Evolutionary conservation across 2,329 filamentous ascomycete genomes (phyloP), one percentile per base, ranked within the genome.

Genomic region (Colletotrichum lindemuthianum): DNA sequence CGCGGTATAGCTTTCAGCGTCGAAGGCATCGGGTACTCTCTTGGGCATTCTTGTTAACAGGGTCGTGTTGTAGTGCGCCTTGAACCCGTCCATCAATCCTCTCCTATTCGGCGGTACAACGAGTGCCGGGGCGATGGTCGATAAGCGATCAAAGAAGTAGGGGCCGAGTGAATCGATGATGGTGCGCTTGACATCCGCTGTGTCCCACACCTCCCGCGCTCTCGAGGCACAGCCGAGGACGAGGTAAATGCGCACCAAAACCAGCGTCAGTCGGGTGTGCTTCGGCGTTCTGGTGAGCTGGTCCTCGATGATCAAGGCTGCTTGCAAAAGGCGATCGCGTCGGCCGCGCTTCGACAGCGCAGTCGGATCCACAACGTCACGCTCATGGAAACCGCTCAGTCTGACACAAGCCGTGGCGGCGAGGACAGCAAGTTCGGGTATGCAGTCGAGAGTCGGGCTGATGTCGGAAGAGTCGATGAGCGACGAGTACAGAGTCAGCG

Each of bases 151-250:
- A 65, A 84, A 82, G 63, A 86, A 86, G 1, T 86, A 74, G 0
- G 84, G 81, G 3, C 78, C 84, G 0, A 88, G 77, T 0, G 84
- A 83, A 66, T 88, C 85, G n/a, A 86, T 81, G 34, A 87, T 84
- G 0, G 83, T 84, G 24, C 85, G 80, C 72, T 88, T 88, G 2
- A 88, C 81, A 3, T 80, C 83, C 9, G 87, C 77, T 0, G 77
- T 77, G 10, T 78, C 75, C 84, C 85, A 88, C 2, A 85, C 72
- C 39, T 81, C 72, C 32, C 80, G 75, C 0, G 82, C 83, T 15
- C 78, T 77, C 2, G 81, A 77, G 0, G 78, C 78, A 11, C 82
- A 84, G 8, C 85, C 85, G 7, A 87, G 74, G 4, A 81, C 72
- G 9, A 86, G 74, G 54, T 86, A 84, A 2, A 87, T 70, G 59